Percentiles rank a stretch among this genome's conserved stretches.
phyloP scores from a whole-genome alignment of 2,329 filamentous ascomycete genomes.

The Phialocephala subalpina region DNA sequence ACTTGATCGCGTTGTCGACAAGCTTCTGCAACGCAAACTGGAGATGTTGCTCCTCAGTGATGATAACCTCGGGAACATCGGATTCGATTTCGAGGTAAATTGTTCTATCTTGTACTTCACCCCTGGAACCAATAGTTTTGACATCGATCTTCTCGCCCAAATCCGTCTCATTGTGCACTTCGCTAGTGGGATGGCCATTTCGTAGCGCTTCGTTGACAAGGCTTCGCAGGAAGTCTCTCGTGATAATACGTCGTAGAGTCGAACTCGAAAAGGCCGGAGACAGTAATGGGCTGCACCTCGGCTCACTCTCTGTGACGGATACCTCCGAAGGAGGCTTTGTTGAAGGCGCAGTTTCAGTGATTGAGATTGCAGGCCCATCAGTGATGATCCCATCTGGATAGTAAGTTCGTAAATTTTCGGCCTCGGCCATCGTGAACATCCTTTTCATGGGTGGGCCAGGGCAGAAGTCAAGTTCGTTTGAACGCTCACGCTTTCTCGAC shows the following conservation, averaged over 20 bases:
- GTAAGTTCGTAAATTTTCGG: constrained; percentile 29
- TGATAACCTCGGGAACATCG: constrained; percentile 59
- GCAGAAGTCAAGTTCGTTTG: constrained; percentile 33
- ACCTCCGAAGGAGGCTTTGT: constrained; percentile 15
- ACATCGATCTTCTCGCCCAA: constrained; percentile 41
- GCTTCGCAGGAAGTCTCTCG: constrained; percentile 40
- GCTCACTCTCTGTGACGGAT: constrained; percentile 7
- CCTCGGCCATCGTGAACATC: constrained; percentile 37
- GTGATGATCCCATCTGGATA: constrained; percentile 13
- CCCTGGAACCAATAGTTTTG: constrained; percentile 36
- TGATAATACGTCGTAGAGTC: constrained; percentile 36
- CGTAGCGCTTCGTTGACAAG: constrained; percentile 39
- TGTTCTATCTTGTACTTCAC: constrained; percentile 37
- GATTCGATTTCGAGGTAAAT: constrained; percentile 50
- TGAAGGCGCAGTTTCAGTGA: constrained; percentile 4
- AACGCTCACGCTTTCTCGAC: constrained; percentile 34
- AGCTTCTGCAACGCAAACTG: constrained; percentile 51
- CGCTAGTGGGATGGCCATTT: constrained; percentile 37
- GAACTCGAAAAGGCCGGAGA: constrained; percentile 30
- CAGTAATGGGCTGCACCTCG: constrained; percentile 4
- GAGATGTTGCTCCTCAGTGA: constrained; percentile 57
- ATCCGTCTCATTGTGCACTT: constrained; percentile 36
- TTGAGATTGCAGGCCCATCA: background rate
- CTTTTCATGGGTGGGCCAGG: constrained; percentile 40
- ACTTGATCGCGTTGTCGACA: constrained; percentile 73